Conservation (phyloP, 306 rosid genomes). For the Cucurbita moschata region DNA sequence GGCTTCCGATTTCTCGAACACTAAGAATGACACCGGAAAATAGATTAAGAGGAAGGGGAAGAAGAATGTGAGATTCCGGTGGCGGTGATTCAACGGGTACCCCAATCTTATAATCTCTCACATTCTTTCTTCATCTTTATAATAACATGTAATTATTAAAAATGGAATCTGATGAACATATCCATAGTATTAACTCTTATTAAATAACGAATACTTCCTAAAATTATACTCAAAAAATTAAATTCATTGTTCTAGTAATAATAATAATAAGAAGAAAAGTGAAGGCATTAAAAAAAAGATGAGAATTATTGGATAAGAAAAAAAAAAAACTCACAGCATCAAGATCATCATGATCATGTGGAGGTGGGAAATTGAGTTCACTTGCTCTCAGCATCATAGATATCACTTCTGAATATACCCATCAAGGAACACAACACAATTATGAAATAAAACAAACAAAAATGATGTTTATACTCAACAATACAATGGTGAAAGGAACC, state of each 20-base stretch:
- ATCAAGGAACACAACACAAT: slow-evolving; percentile 26
- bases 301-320: background rate
- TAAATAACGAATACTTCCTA: too few species aligned
- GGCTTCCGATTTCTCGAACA: slow-evolving; percentile 46
- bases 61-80: background rate
- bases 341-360: background rate
- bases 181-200: too few species aligned
- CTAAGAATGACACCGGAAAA: background rate
- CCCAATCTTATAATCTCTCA: background rate
- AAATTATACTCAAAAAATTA: too few species aligned
- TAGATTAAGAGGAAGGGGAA: too few species aligned
- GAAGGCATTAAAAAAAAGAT: too few species aligned
- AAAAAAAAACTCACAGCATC: background rate
- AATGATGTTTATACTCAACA: too few species aligned
- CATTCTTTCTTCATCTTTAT: background rate
- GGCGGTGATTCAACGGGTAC: background rate
- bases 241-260: background rate
- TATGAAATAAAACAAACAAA: too few species aligned
- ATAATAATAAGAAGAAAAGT: too few species aligned
- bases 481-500: too few species aligned
- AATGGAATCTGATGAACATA: too few species aligned
- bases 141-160: too few species aligned
- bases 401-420: slow-evolving; percentile 38
- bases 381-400: slow-evolving; percentile 70
- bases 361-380: slow-evolving; percentile 2